These are phyloP conservation scores for Neurospora tetraspora DNA, from an alignment of 495 filamentous ascomycete species.

Conservation along the genomic window DNA sequence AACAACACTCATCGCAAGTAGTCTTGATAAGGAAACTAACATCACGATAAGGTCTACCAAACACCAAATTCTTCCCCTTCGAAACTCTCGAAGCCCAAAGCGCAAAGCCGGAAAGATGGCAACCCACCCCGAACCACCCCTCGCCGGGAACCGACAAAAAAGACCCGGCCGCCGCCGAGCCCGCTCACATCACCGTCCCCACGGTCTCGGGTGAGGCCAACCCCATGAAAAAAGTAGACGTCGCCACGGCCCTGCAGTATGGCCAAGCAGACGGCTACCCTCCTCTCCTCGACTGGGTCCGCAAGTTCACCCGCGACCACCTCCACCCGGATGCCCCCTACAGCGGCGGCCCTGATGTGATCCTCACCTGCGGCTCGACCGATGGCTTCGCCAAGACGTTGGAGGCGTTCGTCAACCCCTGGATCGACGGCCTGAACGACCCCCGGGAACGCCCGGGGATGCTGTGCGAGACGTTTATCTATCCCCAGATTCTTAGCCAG, in stretches of 20 bases:
- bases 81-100: constrained; percentile 79
- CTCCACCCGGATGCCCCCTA: constrained; percentile 78
- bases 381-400: constrained; percentile 75
- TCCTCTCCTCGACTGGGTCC: constrained; percentile 62
- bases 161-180: constrained; percentile 12
- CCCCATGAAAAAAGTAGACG: constrained; percentile 58
- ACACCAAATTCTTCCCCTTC: constrained; percentile 75
- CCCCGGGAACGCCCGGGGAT: constrained; percentile 58
- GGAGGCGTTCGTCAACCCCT: constrained; percentile 60
- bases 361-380: constrained; percentile 69
- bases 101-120: constrained; percentile 62
- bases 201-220: constrained; percentile 48
- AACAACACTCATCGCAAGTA: background rate
- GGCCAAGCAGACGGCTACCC: constrained; percentile 68
- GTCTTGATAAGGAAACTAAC: background rate
- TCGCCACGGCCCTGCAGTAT: constrained; percentile 79
- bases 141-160: constrained; percentile 21
- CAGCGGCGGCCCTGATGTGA: constrained; percentile 59
- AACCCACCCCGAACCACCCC: constrained; percentile 49
- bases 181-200: constrained; percentile 57
- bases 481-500: constrained; percentile 62
- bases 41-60: constrained; percentile 54
- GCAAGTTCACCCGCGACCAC: constrained; percentile 63
- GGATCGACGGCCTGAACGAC: constrained; percentile 58
- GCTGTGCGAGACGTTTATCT: constrained; percentile 68